phyloP scores from a whole-genome alignment of 2,329 filamentous ascomycete species.

The Botrytis cinerea region DNA sequence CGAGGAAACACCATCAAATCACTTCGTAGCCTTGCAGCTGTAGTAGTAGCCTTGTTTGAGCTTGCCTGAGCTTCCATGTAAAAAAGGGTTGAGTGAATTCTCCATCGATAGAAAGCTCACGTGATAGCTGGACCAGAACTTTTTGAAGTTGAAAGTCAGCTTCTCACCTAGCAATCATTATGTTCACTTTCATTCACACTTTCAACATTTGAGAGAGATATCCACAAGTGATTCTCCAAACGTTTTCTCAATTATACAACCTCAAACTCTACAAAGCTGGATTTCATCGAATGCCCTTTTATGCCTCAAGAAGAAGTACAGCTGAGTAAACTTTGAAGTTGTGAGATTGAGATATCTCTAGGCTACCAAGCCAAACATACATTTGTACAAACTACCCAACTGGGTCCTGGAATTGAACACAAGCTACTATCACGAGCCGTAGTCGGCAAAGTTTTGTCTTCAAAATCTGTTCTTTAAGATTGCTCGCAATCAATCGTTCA shows the following conservation, averaged over 20 bases:
- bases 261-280: background rate
- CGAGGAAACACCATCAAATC: background rate
- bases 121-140: background rate
- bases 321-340: conserved; percentile 7
- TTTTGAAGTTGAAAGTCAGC: background rate
- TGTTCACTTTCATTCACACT: conserved; percentile 18
- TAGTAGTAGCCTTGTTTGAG: conserved; percentile 1
- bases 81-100: background rate
- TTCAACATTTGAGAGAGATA: background rate
- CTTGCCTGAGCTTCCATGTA: background rate
- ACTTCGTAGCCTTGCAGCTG: background rate
- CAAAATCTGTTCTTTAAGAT: background rate
- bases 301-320: conserved; percentile 4
- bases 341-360: conserved; percentile 14
- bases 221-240: background rate
- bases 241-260: background rate
- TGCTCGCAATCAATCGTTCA: background rate
- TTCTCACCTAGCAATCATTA: background rate
- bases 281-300: background rate
- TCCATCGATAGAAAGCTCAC: background rate
- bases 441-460: conserved; percentile 3
- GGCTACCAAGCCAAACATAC: conserved; percentile 17
- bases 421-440: background rate
- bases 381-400: conserved; percentile 11
- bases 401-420: conserved; percentile 5